phyloP scores from a whole-genome alignment of 352 stramenopile species.

The Phytopythium boreale region DNA sequence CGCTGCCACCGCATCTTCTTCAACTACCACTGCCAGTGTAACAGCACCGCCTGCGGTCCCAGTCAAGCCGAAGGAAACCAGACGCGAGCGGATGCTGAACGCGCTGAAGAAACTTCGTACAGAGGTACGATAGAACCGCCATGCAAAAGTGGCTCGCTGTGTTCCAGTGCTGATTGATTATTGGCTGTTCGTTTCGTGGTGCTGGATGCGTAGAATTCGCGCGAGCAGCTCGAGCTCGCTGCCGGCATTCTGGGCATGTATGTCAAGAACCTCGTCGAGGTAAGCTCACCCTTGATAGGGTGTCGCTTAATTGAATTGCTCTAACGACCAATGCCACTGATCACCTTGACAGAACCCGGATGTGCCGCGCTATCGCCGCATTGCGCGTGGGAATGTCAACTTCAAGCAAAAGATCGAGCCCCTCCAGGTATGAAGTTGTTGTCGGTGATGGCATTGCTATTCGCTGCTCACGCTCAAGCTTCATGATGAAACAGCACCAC shows the following conservation, averaged over 20 bases:
- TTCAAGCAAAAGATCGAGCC: constrained; percentile 87
- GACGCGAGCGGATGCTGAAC: constrained; percentile 40
- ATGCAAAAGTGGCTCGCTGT: neutral
- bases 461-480: neutral
- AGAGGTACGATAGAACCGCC: constrained; percentile 27
- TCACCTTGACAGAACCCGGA: constrained; percentile 55
- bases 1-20: neutral
- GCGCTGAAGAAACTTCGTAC: constrained; percentile 48
- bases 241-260: constrained; percentile 82
- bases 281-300: constrained; percentile 14
- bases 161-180: too few relatives aligned
- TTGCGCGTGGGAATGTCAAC: constrained; percentile 72
- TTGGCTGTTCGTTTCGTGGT: neutral
- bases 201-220: constrained; percentile 41
- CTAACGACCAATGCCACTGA: neutral
- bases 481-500: constrained; percentile 44
- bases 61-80: constrained; percentile 16
- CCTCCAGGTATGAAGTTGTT: constrained; percentile 42
- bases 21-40: neutral
- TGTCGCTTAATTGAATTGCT: neutral
- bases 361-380: constrained; percentile 77
- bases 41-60: constrained; percentile 10
- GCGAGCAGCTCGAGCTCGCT: constrained; percentile 66
- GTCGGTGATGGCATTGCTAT: constrained; percentile 4
- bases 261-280: constrained; percentile 83